Evolutionary conservation across 2,329 filamentous ascomycete genomes (phyloP), one percentile per base, ranked within the genome.

Genomic region (Periconia sp.): DNA sequence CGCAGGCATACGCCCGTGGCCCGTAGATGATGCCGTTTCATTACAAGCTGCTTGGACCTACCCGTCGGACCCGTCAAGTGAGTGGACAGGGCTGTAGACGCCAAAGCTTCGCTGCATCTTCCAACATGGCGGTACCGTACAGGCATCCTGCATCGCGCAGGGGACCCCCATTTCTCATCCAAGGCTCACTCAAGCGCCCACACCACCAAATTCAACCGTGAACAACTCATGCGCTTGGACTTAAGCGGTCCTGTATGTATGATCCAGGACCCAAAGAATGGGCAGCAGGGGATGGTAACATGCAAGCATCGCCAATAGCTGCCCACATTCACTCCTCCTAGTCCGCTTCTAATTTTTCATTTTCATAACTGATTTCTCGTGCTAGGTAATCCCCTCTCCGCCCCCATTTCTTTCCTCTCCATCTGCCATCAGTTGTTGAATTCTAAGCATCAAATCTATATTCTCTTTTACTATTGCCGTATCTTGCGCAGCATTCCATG

Each of bases 121-220:
- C 68, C 68, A 63, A 57, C 60, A 57, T 59, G 58, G 58, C 64
- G 66, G 66, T 64, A 65, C 57, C 57, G 56, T 49, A 54, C 47
- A 41, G 33, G 42, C 49, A 44, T 41, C 45, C 42, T 41, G 35
- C 49, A 48, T 41, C 37, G 53, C 52, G 57, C 66, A 68, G 63
- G 66, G 65, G 59, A 66, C 54, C 45, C 53, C 59, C 61, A 63
- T 64, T 61, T 52, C 57, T 47, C 35, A 49, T 67, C 60, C 65
- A 64, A 69, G 68, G 68, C 69, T 68, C 67, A 71, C 64, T 68
- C 57, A 60, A 62, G 59, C 60, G 51, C 59, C 65, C 65, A 66
- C 63, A 54, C 64, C 64, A 66, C 63, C 55, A 62, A 66, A 68
- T 55, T 70, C n/a, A 27, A 27, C 8, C 23, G 66, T 68, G 67